These are phyloP conservation scores for Pythium coloratum DNA, from an alignment of 352 stramenopile genomes.

Conservation along the genomic window DNA sequence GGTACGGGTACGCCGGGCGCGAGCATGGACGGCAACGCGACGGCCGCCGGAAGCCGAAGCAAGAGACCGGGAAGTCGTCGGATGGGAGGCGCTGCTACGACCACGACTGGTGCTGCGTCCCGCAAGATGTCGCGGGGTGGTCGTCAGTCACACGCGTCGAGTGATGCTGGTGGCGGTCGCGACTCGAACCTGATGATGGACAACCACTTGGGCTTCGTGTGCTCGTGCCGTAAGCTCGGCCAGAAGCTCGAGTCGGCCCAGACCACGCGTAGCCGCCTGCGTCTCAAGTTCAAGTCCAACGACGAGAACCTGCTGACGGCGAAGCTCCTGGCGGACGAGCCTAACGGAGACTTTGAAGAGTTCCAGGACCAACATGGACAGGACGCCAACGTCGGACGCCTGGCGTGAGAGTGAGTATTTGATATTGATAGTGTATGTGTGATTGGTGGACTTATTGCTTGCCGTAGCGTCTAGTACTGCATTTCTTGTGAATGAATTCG, in stretches of 20 bases:
- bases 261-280: slow-evolving; percentile 18
- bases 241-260: slow-evolving; percentile 16
- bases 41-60: background rate
- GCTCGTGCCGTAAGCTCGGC: slow-evolving; percentile 29
- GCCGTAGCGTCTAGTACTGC: too few species aligned
- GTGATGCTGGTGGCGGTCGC: too few species aligned
- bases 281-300: slow-evolving; percentile 13
- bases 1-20: background rate
- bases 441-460: too few species aligned
- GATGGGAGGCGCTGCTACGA: background rate
- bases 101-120: too few species aligned
- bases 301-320: slow-evolving; percentile 31
- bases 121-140: too few species aligned
- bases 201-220: slow-evolving; percentile 3
- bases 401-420: background rate
- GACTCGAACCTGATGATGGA: background rate
- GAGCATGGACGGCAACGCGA: too few species aligned
- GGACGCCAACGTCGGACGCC: slow-evolving; percentile 5
- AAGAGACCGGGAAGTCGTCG: background rate
- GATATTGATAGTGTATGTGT: too few species aligned
- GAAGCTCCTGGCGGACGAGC: slow-evolving; percentile 18
- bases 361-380: slow-evolving; percentile 15
- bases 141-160: too few species aligned
- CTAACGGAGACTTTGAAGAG: slow-evolving; percentile 19
- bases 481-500: too few species aligned